These are phyloP conservation scores for Themeda triandra DNA, from an alignment of 176 grass and related monocot species.

Conservation along the genomic window DNA sequence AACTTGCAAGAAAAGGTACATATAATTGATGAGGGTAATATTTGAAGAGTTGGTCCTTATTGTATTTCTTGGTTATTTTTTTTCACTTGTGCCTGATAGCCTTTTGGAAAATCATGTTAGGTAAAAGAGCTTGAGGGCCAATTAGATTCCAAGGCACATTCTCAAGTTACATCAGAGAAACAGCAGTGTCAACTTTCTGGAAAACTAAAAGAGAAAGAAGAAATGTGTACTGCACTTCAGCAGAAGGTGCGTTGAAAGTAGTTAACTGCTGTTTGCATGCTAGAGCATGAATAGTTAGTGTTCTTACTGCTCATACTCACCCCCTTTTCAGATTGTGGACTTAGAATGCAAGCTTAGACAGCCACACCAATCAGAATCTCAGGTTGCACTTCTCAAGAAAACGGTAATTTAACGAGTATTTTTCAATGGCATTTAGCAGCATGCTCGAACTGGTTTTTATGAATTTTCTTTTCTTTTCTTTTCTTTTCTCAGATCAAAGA, in stretches of 20 bases:
- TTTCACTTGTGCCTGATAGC: slow-evolving; percentile 8
- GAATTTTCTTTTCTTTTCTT: too few relatives aligned
- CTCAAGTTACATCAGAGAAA: slow-evolving; percentile 61
- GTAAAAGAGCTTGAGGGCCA: slow-evolving; percentile 74
- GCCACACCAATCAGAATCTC: slow-evolving; percentile 44
- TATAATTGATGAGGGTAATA: not conserved
- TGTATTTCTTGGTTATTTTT: not conserved
- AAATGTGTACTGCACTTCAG: slow-evolving; percentile 53
- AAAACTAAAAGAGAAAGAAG: slow-evolving; percentile 89
- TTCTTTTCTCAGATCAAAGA: slow-evolving; percentile 56
- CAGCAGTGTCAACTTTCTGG: slow-evolving; percentile 60
- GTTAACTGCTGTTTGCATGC: not conserved
- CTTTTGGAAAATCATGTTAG: slow-evolving; percentile 29
- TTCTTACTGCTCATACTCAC: too few relatives aligned
- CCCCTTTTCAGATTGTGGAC: slow-evolving; percentile 63
- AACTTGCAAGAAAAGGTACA: slow-evolving; percentile 87
- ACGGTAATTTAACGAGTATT: slow-evolving; percentile 37
- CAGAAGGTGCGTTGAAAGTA: slow-evolving; percentile 56
- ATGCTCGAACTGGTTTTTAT: not conserved
- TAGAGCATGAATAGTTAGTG: not conserved
- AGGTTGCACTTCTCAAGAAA: slow-evolving; percentile 55
- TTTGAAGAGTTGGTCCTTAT: not conserved
- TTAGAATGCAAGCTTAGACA: slow-evolving; percentile 59
- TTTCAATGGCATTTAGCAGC: not conserved
- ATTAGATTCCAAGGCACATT: slow-evolving; percentile 52